Conservation (phyloP, 2,329 filamentous ascomycete genomes). For the Colletotrichum incanum region DNA sequence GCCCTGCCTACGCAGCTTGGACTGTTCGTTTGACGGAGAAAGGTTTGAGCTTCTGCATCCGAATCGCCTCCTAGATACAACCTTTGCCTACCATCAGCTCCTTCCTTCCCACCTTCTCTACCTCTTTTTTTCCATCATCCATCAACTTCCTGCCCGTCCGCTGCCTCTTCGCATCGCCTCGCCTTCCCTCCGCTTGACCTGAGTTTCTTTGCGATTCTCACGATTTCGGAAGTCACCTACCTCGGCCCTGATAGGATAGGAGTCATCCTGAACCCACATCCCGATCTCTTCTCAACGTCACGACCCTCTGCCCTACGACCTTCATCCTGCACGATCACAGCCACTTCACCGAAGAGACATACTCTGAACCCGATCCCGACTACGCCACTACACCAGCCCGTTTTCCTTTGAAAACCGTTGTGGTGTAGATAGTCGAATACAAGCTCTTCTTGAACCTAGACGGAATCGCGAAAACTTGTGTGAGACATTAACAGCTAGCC, state of each 20-base stretch:
- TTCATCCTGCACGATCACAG: slow-evolving; percentile 44
- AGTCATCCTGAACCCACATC: slow-evolving; percentile 42
- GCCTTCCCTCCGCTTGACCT: slow-evolving; percentile 43
- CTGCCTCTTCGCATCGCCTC: slow-evolving; percentile 37
- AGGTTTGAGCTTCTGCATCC: slow-evolving; percentile 57
- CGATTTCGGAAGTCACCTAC: slow-evolving; percentile 43
- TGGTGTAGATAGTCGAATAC: slow-evolving; percentile 83
- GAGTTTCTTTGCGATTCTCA: slow-evolving; percentile 42
- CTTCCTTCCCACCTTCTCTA: slow-evolving; percentile 35
- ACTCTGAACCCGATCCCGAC: slow-evolving; percentile 60
- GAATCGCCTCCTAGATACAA: slow-evolving; percentile 50
- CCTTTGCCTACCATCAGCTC: slow-evolving; percentile 43
- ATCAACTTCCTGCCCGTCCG: slow-evolving; percentile 33
- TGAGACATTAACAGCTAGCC: slow-evolving; percentile 46
- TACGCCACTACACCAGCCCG: slow-evolving; percentile 85
- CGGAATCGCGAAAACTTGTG: slow-evolving; percentile 41
- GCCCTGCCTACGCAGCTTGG: slow-evolving; percentile 44
- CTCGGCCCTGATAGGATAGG: slow-evolving; percentile 41
- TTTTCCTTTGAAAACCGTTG: slow-evolving; percentile 87
- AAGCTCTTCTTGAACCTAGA: slow-evolving; percentile 63
- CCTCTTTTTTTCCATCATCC: slow-evolving; percentile 39
- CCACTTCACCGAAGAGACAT: slow-evolving; percentile 46
- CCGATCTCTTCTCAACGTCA: slow-evolving; percentile 42
- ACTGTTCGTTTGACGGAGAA: slow-evolving; percentile 51
- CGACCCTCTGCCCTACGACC: slow-evolving; percentile 42